phyloP scores from a whole-genome alignment of 345 rosid species.

The Cardamine occulta region DNA sequence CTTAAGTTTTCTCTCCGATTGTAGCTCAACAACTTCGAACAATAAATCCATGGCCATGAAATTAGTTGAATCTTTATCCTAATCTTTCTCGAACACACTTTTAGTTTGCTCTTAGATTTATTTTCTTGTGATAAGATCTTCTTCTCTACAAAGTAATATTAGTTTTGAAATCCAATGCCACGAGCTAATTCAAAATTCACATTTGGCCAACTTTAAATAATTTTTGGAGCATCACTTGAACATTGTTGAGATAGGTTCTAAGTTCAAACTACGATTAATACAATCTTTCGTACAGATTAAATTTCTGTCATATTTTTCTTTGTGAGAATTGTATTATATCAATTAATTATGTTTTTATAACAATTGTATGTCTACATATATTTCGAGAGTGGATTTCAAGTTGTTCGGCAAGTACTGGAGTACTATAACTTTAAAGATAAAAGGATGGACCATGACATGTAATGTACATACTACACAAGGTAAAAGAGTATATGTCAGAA shows the following conservation, averaged over 20 bases:
- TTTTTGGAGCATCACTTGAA: neutral
- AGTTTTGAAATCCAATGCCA: neutral
- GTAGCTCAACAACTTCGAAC: slow-evolving; percentile 40
- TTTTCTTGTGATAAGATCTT: neutral
- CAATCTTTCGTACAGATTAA: neutral
- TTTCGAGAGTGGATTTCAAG: slow-evolving; percentile 15
- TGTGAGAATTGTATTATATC: neutral
- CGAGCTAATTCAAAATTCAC: neutral
- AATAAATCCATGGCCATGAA: slow-evolving; percentile 13
- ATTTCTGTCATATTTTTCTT: neutral
- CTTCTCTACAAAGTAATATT: slow-evolving; percentile 1
- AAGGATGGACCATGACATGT: slow-evolving; percentile 30
- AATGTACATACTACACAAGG: slow-evolving; percentile 2
- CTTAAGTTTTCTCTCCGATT: slow-evolving; percentile 19
- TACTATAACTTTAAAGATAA: neutral
- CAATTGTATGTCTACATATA: neutral
- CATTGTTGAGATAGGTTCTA: neutral
- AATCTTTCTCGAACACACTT: neutral
- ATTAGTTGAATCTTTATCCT: slow-evolving; percentile 13
- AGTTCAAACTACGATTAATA: neutral
- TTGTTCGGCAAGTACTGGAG: slow-evolving; percentile 21
- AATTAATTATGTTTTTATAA: neutral
- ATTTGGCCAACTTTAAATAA: neutral
- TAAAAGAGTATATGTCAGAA: neutral
- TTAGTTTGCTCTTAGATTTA: neutral